phyloP scores from a whole-genome alignment of 129 eudicot species.

The Erigeron canadensis region DNA sequence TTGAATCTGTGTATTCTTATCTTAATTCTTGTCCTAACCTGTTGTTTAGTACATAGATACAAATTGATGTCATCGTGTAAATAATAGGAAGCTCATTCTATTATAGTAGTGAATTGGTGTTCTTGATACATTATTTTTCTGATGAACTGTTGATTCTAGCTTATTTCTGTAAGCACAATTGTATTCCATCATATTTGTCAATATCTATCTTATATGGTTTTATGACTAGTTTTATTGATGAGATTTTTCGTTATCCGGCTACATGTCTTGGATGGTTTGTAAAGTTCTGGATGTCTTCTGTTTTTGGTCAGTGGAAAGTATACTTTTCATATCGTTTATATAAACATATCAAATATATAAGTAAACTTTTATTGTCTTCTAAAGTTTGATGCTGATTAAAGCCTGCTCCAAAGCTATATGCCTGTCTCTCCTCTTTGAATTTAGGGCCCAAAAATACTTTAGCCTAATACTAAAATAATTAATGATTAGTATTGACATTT shows the following conservation, averaged over 20 bases:
- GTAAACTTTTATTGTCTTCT: conserved; percentile 8
- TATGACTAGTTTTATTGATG: not conserved
- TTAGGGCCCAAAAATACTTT: not conserved
- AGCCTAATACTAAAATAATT: too few relatives aligned
- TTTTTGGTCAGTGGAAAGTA: not conserved
- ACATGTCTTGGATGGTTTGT: not conserved
- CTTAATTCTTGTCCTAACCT: not conserved
- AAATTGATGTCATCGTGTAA: too few relatives aligned
- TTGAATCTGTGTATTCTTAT: too few relatives aligned
- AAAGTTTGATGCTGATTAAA: not conserved
- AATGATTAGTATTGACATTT: too few relatives aligned
- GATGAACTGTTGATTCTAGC: conserved; percentile 15
- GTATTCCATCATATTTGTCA: too few relatives aligned
- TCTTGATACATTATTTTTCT: conserved; percentile 5
- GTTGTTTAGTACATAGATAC: conserved; percentile 4
- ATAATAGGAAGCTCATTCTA: not conserved
- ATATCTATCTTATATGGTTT: too few relatives aligned
- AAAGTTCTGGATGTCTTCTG: not conserved
- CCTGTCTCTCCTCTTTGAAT: not conserved
- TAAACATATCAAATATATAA: conserved; percentile 4
- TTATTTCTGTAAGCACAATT: not conserved
- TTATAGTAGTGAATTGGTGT: not conserved
- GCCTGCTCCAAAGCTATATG: too few relatives aligned
- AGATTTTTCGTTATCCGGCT: not conserved
- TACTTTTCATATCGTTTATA: not conserved